Evolutionary conservation across 2,329 filamentous ascomycete genomes (phyloP), one percentile per base, ranked within the genome.

Genomic region (Calonectria pauciramosa): DNA sequence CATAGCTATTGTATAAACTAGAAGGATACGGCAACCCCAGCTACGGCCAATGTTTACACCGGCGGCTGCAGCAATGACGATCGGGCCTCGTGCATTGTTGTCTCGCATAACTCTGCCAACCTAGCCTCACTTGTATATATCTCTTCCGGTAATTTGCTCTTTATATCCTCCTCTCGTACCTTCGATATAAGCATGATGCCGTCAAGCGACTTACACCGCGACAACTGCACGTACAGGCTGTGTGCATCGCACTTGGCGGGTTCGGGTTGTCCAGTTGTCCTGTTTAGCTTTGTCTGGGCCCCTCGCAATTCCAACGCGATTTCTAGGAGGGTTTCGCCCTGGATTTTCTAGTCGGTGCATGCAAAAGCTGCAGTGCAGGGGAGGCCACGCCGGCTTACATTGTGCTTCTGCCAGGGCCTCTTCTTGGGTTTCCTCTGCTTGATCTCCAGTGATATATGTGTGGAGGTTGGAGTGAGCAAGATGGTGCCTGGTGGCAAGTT

Each of bases 341-440:
- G 52, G 4, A 72, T 51, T 18, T 73, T 73, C 18, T 70, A 73
- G 32, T 73, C 49, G 13, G 44, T 72, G 18, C 44, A 72, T 7
- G 41, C 28, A 10, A 70, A 73, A 1, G 47, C 66, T 4, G 67
- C 14, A 3, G 30, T 30, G 11, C 36, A 73, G 1, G 47, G 67
- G 3, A 73, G 14, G 1, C 66, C 71, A 13, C 32, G 20, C 1
- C 59, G 38, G 10, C 11, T 59, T 16, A 70, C 49, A 20, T 67
- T 11, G 18, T 70, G 20, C 34, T 56, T 38, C 34, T 70, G 67
- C 67, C 59, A 73, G 8, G 59, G 71, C 32, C 65, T 44, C 23
- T 56, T 68, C 28, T 34, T 68, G 5, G 23, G 16, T 26, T 44
- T 47, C 44, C n/a, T n/a, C n/a, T n/a, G n/a, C n/a, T n/a, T n/a